Percentiles rank a stretch among this genome's conserved stretches.
Conservation (phyloP, 306 rosid species). For the Lathyrus aphaca region DNA sequence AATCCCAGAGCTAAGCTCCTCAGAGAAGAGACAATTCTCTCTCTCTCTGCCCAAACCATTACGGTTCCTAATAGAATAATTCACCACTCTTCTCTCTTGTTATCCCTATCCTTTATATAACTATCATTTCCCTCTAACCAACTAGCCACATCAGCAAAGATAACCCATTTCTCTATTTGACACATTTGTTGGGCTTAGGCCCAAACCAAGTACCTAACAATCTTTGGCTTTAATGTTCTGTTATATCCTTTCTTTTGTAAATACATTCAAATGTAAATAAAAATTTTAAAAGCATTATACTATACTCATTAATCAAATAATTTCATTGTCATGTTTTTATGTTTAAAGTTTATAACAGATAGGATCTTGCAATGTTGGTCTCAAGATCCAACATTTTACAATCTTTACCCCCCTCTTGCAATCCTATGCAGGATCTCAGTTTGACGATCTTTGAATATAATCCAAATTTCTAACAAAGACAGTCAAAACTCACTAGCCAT, state of each 20-base stretch:
- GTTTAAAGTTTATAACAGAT: not conserved
- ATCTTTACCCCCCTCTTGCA: not conserved
- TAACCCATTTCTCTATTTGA: no score
- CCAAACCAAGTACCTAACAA: no score
- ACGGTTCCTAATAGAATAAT: no score
- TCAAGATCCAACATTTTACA: not conserved
- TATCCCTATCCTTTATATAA: no score
- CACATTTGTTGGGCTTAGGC: no score
- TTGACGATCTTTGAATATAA: not conserved
- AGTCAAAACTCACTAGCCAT: not conserved
- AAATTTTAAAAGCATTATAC: not conserved
- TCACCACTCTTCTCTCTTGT: no score
- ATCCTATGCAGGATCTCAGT: not conserved
- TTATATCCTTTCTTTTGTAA: not conserved
- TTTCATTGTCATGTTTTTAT: not conserved
- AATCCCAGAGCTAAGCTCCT: no score
- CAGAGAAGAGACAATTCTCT: no score
- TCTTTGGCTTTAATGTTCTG: not conserved
- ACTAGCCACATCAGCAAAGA: no score
- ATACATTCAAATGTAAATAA: slow-evolving; percentile 3
- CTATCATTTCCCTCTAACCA: no score
- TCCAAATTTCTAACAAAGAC: not conserved
- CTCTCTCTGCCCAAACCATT: no score
- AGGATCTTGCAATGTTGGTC: slow-evolving; percentile 1
- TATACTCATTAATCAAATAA: not conserved